A percentile compares a stretch with the other conserved stretches of the same genome.
Conservation (phyloP, 2,329 filamentous ascomycete species). For the Lachnellula arida region DNA sequence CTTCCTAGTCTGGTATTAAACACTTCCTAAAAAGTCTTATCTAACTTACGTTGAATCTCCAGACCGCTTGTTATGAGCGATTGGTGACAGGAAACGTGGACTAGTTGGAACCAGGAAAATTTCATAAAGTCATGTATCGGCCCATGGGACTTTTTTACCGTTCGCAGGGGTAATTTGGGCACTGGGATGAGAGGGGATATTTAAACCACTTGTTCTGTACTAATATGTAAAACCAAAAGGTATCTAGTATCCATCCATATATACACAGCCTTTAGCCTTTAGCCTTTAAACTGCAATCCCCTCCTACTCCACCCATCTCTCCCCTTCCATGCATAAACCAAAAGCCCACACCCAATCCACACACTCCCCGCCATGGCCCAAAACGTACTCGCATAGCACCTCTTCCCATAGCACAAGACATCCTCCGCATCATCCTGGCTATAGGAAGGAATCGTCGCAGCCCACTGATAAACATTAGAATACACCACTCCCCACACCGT, state of each 20-base stretch:
- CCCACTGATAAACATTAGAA: constrained; percentile 70
- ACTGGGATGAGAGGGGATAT: too few species aligned
- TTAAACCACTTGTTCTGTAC: too few species aligned
- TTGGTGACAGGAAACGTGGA: too few species aligned
- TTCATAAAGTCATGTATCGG: too few species aligned
- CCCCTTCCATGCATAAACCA: constrained; percentile 75
- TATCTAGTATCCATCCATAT: background rate
- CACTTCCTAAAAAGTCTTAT: too few species aligned
- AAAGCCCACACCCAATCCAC: constrained; percentile 68
- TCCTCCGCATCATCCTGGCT: constrained; percentile 39
- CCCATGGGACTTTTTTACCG: too few species aligned
- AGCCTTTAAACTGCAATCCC: constrained; percentile 60
- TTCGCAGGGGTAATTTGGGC: too few species aligned
- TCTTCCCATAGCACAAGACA: constrained; percentile 71
- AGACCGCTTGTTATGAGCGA: too few species aligned
- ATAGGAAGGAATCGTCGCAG: constrained; percentile 44
- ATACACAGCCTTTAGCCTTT: background rate
- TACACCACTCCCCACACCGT: constrained; percentile 92
- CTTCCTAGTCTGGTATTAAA: too few species aligned
- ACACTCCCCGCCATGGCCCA: constrained; percentile 83
- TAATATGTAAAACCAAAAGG: too few species aligned
- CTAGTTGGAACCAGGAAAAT: too few species aligned
- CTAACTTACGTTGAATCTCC: too few species aligned
- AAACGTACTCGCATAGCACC: constrained; percentile 77
- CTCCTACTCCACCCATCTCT: constrained; percentile 69